phyloP scores from a whole-genome alignment of 768 basidiomycete species.

The Lentinula boryana region DNA sequence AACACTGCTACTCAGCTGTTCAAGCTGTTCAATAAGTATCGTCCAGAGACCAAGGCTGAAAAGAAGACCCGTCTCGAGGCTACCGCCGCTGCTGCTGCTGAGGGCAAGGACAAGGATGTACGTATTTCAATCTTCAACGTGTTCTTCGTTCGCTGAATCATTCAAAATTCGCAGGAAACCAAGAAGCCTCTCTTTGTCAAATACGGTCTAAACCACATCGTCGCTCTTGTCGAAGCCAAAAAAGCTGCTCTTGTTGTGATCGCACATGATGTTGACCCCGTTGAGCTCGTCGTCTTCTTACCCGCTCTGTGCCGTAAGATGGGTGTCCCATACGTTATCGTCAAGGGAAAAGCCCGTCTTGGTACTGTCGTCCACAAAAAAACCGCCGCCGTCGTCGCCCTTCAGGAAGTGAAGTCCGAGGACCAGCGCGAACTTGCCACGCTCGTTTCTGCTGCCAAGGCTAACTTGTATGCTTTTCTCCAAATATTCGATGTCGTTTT shows the following conservation, averaged over 20 bases:
- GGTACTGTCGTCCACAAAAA: slow-evolving; percentile 99
- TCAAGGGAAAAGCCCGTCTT: slow-evolving; percentile 97
- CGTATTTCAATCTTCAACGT: not conserved
- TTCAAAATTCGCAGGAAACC: slow-evolving; percentile 1
- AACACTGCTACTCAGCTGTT: slow-evolving; percentile 98
- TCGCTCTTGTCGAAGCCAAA: slow-evolving; percentile 95
- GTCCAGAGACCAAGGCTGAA: slow-evolving; percentile 91
- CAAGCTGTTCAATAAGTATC: slow-evolving; percentile 97
- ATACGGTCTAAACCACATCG: slow-evolving; percentile 95
- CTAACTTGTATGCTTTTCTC: slow-evolving; percentile 78
- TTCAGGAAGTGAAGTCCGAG: slow-evolving; percentile 94
- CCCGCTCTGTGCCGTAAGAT: slow-evolving; percentile 99
- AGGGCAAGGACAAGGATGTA: slow-evolving; percentile 65
- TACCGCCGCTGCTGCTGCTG: slow-evolving; percentile 71
- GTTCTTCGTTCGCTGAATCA: not conserved
- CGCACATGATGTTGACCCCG: slow-evolving; percentile 97
- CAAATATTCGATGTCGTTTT: not conserved
- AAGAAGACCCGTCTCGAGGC: slow-evolving; percentile 91
- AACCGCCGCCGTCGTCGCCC: slow-evolving; percentile 85
- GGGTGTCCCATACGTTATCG: slow-evolving; percentile 98
- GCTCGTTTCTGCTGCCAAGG: slow-evolving; percentile 89
- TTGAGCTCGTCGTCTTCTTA: slow-evolving; percentile 97
- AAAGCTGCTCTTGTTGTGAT: slow-evolving; percentile 95
- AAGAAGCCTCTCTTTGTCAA: slow-evolving; percentile 97
- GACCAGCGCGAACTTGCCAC: slow-evolving; percentile 92